These are phyloP conservation scores for Stachybotrys echinatus DNA, from an alignment of 2,329 filamentous ascomycete species.

Conservation along the genomic window DNA sequence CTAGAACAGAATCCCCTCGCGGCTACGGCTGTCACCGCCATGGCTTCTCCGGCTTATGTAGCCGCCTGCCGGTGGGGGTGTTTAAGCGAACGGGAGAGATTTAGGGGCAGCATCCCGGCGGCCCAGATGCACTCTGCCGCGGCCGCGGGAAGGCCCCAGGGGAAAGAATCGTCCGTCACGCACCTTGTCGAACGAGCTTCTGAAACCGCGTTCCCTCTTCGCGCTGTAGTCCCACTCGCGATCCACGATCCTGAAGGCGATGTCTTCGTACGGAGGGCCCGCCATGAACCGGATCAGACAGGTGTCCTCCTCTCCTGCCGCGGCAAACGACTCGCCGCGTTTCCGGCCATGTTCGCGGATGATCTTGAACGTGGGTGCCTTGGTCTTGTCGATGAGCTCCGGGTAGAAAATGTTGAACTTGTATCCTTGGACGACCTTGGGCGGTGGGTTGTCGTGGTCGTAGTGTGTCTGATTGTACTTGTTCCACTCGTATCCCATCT, in stretches of 20 bases:
- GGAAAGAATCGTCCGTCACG: slow-evolving; percentile 21
- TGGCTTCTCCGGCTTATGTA: background rate
- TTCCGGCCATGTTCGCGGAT: slow-evolving; percentile 87
- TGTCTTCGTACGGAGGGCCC: slow-evolving; percentile 91
- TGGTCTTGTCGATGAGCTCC: slow-evolving; percentile 89
- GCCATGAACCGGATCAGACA: slow-evolving; percentile 95
- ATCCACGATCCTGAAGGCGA: slow-evolving; percentile 95
- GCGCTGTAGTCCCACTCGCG: slow-evolving; percentile 99
- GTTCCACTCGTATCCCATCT: slow-evolving; percentile 99
- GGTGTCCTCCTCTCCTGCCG: slow-evolving; percentile 93
- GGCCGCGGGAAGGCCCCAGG: background rate
- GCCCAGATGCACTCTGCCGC: background rate
- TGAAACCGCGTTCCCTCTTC: slow-evolving; percentile 90
- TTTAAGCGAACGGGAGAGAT: background rate
- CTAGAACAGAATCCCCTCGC: background rate
- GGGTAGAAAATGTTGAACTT: slow-evolving; percentile 99
- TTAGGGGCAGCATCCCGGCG: background rate
- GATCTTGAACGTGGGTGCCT: slow-evolving; percentile 93
- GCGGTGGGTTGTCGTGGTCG: slow-evolving; percentile 95
- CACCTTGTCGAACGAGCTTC: slow-evolving; percentile 96
- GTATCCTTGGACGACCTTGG: slow-evolving; percentile 97
- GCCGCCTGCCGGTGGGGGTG: background rate
- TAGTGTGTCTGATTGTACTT: slow-evolving; percentile 99
- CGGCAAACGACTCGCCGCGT: slow-evolving; percentile 85
- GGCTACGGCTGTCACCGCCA: background rate